Percentiles rank a stretch among this genome's conserved stretches.
Evolutionary conservation across 2,329 filamentous ascomycete species (phyloP).

Genomic region (Cercospora sp.): DNA sequence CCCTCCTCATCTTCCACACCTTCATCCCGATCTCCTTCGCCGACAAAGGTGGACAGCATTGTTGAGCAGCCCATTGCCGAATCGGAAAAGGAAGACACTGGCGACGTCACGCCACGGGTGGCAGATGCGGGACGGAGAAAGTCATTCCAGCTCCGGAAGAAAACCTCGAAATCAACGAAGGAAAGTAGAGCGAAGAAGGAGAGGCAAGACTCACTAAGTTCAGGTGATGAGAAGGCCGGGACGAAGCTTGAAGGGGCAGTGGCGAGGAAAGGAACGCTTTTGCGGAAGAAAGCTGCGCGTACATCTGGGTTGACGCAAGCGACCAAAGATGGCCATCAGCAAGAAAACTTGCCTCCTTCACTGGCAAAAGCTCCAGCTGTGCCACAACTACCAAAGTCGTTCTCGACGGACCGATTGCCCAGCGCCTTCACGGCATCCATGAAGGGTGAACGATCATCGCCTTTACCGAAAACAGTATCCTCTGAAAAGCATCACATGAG

Average conservation of each 20-base stretch:
- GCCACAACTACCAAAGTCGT: conserved; percentile 49
- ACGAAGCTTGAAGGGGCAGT: conserved; percentile 17
- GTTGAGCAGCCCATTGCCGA: conserved; percentile 16
- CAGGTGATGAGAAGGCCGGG: conserved; percentile 22
- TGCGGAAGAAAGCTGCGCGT: conserved; percentile 26
- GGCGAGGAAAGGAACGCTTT: conserved; percentile 25
- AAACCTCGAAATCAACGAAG: conserved; percentile 20
- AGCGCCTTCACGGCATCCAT: conserved; percentile 39
- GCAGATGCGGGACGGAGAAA: conserved; percentile 14
- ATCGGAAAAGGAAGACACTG: conserved; percentile 3
- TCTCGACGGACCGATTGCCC: conserved; percentile 51
- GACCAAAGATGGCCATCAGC: conserved; percentile 9
- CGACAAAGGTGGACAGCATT: conserved; percentile 29
- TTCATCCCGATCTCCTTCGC: conserved; percentile 37
- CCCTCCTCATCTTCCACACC: conserved; percentile 31
- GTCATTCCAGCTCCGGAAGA: conserved; percentile 23
- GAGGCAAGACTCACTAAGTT: conserved; percentile 11
- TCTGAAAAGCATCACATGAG: conserved; percentile 36
- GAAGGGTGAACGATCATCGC: conserved; percentile 42
- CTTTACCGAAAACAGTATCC: conserved; percentile 44
- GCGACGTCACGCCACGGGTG: background rate
- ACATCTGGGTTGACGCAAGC: conserved; percentile 19
- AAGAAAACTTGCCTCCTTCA: conserved; percentile 12
- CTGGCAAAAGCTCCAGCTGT: conserved; percentile 35
- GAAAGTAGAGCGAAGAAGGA: conserved; percentile 22